phyloP scores from a whole-genome alignment of 345 rosid species.

The Mercurialis annua region DNA sequence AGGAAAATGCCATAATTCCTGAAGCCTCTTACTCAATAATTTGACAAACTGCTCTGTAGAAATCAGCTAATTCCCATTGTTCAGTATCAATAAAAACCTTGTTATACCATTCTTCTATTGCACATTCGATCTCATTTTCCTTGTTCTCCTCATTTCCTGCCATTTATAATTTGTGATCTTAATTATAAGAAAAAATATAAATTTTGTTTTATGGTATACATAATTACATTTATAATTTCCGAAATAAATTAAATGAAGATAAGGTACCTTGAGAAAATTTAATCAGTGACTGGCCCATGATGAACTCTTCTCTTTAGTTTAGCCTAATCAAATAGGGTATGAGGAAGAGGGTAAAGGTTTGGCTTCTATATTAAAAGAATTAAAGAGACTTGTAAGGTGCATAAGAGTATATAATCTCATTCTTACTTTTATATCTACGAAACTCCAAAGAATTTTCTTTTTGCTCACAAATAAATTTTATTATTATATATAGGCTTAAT shows the following conservation, averaged over 20 bases:
- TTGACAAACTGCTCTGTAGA: slow-evolving; percentile 48
- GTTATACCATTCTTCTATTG: slow-evolving; percentile 38
- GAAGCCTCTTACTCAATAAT: slow-evolving; percentile 49
- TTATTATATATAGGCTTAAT: too few relatives aligned
- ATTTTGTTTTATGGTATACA: neutral
- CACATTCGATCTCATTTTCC: slow-evolving; percentile 37
- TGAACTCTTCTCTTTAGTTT: neutral
- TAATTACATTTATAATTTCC: neutral
- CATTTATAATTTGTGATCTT: neutral
- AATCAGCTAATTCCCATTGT: slow-evolving; percentile 30
- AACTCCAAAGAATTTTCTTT: neutral
- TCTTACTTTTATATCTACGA: neutral
- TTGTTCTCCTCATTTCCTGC: slow-evolving; percentile 43
- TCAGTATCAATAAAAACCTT: slow-evolving; percentile 23
- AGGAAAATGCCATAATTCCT: too few relatives aligned
- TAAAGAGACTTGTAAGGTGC: neutral
- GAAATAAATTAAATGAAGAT: neutral
- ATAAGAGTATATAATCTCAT: slow-evolving; percentile 2
- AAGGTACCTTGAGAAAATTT: slow-evolving; percentile 18
- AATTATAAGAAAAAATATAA: too few relatives aligned
- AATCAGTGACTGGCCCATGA: slow-evolving; percentile 26
- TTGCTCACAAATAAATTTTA: too few relatives aligned
- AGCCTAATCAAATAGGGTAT: too few relatives aligned
- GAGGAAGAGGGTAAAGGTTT: neutral
- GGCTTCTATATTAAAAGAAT: too few relatives aligned